phyloP scores from a whole-genome alignment of 2,329 filamentous ascomycete species.

The Trichoderma sp. region DNA sequence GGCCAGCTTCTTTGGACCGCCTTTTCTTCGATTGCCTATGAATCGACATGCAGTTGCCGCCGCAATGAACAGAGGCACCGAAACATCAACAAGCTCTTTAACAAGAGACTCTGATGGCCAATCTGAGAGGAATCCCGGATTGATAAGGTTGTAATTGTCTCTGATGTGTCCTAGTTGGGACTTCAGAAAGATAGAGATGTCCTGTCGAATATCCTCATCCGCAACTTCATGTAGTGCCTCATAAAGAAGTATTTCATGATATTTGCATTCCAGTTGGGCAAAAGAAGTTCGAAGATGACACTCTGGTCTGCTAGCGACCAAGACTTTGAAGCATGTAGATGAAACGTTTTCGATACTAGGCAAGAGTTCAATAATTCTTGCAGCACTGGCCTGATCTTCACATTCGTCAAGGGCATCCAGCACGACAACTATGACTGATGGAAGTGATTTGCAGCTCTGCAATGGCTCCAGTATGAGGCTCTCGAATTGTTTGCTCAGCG shows the following conservation, averaged over 20 bases:
- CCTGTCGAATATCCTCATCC: conserved; percentile 40
- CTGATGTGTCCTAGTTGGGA: conserved; percentile 8
- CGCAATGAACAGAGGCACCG: conserved; percentile 32
- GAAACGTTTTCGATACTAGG: background rate
- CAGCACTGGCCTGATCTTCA: conserved; percentile 37
- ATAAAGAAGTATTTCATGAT: background rate
- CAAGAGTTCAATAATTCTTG: conserved; percentile 36
- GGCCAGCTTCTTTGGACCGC: too few species aligned
- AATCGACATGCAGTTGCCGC: conserved; percentile 33
- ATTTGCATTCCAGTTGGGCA: conserved; percentile 2
- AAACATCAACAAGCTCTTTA: background rate
- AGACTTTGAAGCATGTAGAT: conserved; percentile 37
- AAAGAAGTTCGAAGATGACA: conserved; percentile 42
- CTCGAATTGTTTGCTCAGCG: conserved; percentile 28
- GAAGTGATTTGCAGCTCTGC: rapidly evolving
- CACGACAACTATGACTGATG: conserved; percentile 35
- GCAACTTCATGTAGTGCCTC: background rate
- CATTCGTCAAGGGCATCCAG: conserved; percentile 42
- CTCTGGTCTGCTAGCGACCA: conserved; percentile 47
- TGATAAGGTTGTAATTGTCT: background rate
- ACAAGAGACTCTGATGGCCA: too few species aligned
- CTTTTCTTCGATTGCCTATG: conserved; percentile 28
- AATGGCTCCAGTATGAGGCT: conserved; percentile 28
- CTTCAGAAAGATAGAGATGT: conserved; percentile 36
- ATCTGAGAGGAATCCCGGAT: background rate